Base-by-base conservation (phyloP, 495 filamentous ascomycete genomes). In the Evernia prunastri region DNA sequence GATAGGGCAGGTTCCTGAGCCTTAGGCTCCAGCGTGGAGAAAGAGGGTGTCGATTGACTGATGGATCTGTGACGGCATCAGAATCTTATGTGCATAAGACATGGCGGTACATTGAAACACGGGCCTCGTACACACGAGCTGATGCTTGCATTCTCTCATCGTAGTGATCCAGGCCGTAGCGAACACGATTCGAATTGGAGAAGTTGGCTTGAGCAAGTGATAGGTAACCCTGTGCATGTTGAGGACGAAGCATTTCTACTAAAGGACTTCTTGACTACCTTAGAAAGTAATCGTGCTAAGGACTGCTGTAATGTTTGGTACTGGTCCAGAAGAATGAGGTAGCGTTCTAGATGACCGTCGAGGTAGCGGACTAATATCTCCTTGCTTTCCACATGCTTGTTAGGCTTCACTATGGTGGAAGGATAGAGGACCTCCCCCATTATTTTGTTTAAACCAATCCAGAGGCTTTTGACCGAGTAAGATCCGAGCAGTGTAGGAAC, bases 181-280 rank as follows among this genome's bases (percentile, higher is more conserved):
- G 76, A 58, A 83, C 70, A 13, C 86, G 86, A 15, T 84, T 80
- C 51, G 83, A 77, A 54, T 84, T 86, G 25, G 81, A 77, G 74
- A 88, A 90, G 72, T 90, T 90, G 53, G 89, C 88, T 60, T 86
- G 83, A 31, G 89, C 85, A 25, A 92, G 80, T 39, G 76, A 74
- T 29, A 83, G 64, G 62, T 79, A 82, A 23, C 80, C 81, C 79
- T 82, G 33, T 27, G 12, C 56, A n/a, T 15, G 25, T 23, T 49
- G 39, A 59, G 51, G 23, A 29, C 11, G 1, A 23, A 39, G 36
- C 6, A 17, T 29, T 37, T 47, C 20, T 5, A 27, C 29, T 43
- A 33, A 63, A 35, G 51, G 18, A 27, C 8, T 40, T 31, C 72
- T 36, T n/a, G n/a, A n/a, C n/a, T 72, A 87, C 85, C 64, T 79